Base-by-base conservation (phyloP, 352 stramenopile genomes). In the Phytophthora ramorum region DNA sequence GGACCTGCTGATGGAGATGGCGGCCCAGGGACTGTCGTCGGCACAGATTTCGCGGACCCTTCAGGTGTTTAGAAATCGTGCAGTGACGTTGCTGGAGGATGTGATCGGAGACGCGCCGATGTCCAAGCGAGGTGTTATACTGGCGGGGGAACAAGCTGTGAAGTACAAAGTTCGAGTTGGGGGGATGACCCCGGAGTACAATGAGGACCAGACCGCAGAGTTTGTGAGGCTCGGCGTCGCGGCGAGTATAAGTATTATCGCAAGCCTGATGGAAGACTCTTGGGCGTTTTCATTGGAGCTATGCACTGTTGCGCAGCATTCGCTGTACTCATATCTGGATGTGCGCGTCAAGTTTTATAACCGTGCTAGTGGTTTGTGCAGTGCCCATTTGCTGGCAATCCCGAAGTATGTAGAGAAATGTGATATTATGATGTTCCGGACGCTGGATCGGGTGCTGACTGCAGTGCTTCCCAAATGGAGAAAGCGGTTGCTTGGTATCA, bases 281-380 rank as follows among this genome's bases (percentile, higher is more conserved):
- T 85, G 75, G 79, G 68, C 52, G 7, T 87, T 87, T 49, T 80
- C 75, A 0, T 32, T 89, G 35, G 68, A 70, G 16, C 14, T 81
- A 14, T 64, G 69, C 30, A 54, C 76, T 30, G 57, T 64, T 22
- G 46, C 35, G 30, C 49, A 51, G 17, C 50, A 50, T 4, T 56
- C 50, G 14, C 34, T 69, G 16, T 51, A 58, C 12, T 63, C 78
- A 41, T 78, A 70, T 44, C 20, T 84, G 26, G 76, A 78, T 46
- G 62, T 87, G 8, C 72, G 66, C 0, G 19, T 80, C 22, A 73
- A 69, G 41, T 52, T 82, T 46, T 76, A 71, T 46, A 69, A 50
- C n/a, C 47, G 44, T 6, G 49, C 69, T 12, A 48, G 66, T 30
- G 58, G 66, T 4, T 35, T 66, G 24, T 38, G 52, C 46, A 64